phyloP scores from a whole-genome alignment of 768 basidiomycete genomes.

The Mycena olivaceomarginata region DNA sequence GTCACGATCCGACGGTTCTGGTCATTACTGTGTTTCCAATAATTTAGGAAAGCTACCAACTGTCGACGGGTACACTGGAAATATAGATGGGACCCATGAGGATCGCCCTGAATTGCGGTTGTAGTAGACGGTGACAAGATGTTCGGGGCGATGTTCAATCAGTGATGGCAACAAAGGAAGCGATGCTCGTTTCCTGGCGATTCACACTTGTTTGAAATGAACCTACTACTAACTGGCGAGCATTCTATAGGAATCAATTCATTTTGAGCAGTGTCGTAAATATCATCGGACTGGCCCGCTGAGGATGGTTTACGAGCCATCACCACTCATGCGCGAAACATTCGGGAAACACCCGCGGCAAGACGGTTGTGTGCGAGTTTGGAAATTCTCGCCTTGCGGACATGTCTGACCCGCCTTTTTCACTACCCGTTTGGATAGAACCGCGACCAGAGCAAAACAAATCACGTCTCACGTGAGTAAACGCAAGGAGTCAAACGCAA shows the following conservation, averaged over 20 bases:
- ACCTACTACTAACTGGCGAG: not conserved
- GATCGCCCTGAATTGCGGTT: not conserved
- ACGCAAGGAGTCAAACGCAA: not conserved
- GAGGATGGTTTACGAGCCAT: not conserved
- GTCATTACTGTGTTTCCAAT: too few species aligned
- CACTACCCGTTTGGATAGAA: too few species aligned
- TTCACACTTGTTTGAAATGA: too few species aligned
- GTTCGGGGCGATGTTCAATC: not conserved
- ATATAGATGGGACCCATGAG: not conserved
- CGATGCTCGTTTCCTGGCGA: not conserved
- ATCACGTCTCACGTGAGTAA: too few species aligned
- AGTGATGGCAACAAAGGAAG: conserved; percentile 2
- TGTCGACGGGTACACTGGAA: not conserved
- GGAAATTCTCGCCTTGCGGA: not conserved
- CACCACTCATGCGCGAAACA: not conserved
- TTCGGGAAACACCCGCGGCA: not conserved
- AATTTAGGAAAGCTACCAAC: not conserved
- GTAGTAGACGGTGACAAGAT: too few species aligned
- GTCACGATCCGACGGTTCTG: too few species aligned
- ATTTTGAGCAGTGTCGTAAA: not conserved
- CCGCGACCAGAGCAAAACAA: not conserved
- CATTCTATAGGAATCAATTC: not conserved
- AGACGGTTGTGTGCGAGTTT: not conserved
- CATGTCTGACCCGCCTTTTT: not conserved
- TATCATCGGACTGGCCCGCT: not conserved